Conservation (phyloP, 1,284 basidiomycete genomes). For the Bondarzewia mesenterica region DNA sequence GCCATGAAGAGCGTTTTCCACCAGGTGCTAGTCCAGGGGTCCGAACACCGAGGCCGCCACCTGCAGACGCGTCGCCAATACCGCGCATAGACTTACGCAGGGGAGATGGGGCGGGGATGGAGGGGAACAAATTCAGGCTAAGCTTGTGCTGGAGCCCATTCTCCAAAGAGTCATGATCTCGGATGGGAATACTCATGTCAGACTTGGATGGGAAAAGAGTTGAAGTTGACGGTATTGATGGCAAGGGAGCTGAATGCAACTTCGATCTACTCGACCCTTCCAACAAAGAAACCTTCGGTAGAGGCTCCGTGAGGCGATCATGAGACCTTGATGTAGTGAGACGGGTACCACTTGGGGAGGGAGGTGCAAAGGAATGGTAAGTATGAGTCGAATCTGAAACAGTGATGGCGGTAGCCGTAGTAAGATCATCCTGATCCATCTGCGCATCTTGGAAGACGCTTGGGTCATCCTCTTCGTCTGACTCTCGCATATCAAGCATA, state of each 20-base stretch:
- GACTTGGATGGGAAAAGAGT: conserved; percentile 9
- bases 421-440: conserved; percentile 11
- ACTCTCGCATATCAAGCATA: background rate
- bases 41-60: conserved; percentile 25
- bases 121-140: conserved; percentile 37
- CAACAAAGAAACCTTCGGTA: conserved; percentile 9
- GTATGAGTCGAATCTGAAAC: conserved; percentile 16
- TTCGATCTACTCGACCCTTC: conserved; percentile 8
- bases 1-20: conserved; percentile 69
- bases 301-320: background rate
- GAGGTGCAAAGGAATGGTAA: conserved; percentile 28
- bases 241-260: conserved; percentile 22
- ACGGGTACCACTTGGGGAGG: conserved; percentile 22
- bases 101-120: conserved; percentile 57
- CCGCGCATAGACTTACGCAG: conserved; percentile 57
- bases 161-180: conserved; percentile 16
- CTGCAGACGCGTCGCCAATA: conserved; percentile 35
- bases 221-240: conserved; percentile 12
- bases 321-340: conserved; percentile 1
- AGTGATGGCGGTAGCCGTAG: conserved; percentile 8
- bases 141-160: conserved; percentile 23
- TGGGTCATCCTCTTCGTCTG: conserved; percentile 8
- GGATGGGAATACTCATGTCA: conserved; percentile 20
- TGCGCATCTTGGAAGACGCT: background rate
- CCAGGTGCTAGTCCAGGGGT: conserved; percentile 35